These are phyloP conservation scores for Blastobotrys serpentis DNA, from an alignment of 1,139 yeast species.

Conservation along the genomic window DNA sequence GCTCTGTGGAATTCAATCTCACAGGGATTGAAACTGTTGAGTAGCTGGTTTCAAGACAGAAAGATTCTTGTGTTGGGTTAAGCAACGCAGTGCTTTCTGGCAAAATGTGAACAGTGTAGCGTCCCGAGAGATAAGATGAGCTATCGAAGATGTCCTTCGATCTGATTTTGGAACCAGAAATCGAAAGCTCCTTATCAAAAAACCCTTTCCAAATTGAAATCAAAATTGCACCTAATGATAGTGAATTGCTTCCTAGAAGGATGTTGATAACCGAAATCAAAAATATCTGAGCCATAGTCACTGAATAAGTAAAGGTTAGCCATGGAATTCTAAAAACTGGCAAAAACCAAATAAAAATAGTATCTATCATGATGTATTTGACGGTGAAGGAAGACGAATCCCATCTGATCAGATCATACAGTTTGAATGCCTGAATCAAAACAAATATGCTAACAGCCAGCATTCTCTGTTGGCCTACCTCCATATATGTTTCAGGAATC, in stretches of 20 bases:
- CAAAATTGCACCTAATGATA: constrained; percentile 53
- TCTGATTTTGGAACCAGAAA: constrained; percentile 54
- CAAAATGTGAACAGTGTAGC: constrained; percentile 77
- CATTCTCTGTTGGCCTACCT: constrained; percentile 78
- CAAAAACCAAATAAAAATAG: constrained; percentile 61
- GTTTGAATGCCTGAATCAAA: constrained; percentile 75
- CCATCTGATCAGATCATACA: constrained; percentile 62
- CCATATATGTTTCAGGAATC: constrained; percentile 45
- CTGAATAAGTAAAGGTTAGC: constrained; percentile 50
- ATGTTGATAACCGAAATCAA: constrained; percentile 41
- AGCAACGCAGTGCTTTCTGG: constrained; percentile 89
- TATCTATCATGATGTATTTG: constrained; percentile 73
- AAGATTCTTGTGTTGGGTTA: constrained; percentile 68
- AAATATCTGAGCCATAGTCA: constrained; percentile 40
- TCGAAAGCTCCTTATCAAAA: constrained; percentile 62
- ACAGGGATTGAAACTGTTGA: constrained; percentile 57
- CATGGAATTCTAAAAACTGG: constrained; percentile 77
- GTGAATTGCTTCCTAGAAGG: constrained; percentile 39
- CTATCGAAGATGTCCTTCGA: constrained; percentile 52
- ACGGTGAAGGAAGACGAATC: constrained; percentile 48
- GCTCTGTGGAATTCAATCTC: constrained; percentile 76
- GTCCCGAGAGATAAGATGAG: constrained; percentile 78
- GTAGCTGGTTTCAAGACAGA: constrained; percentile 53
- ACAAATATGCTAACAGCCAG: constrained; percentile 64
- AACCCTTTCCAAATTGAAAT: constrained; percentile 47